These are phyloP conservation scores for Scortechinia acanthostroma DNA, from an alignment of 2,329 filamentous ascomycete species.

Conservation along the genomic window DNA sequence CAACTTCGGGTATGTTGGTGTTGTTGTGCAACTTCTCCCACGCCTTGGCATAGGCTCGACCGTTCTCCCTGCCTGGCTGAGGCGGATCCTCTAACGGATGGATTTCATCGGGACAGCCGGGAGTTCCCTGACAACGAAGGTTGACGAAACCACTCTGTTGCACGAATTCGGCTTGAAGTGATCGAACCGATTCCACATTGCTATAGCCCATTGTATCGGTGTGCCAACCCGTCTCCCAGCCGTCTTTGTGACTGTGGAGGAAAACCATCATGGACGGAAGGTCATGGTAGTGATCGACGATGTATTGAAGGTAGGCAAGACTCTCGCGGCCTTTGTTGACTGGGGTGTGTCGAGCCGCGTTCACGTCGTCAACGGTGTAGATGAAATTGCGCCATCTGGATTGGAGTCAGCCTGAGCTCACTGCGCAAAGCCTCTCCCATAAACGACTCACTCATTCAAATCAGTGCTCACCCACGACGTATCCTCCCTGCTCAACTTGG, in stretches of 20 bases:
- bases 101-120: conserved; percentile 44
- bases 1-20: conserved; percentile 32
- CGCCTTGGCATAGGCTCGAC: conserved; percentile 28
- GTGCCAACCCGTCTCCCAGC: conserved; percentile 40
- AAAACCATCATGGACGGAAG: conserved; percentile 36
- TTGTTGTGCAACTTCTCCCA: conserved; percentile 31
- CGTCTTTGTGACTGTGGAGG: conserved; percentile 24
- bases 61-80: conserved; percentile 28
- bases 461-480: conserved; percentile 30
- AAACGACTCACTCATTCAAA: conserved; percentile 18
- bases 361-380: conserved; percentile 46
- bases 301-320: conserved; percentile 39
- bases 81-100: conserved; percentile 25
- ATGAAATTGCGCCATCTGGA: conserved; percentile 37
- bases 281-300: conserved; percentile 37
- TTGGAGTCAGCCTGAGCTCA: conserved; percentile 3
- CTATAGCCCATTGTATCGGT: conserved; percentile 45
- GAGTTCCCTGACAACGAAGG: conserved; percentile 49
- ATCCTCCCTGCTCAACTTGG: conserved; percentile 17
- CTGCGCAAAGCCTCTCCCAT: conserved; percentile 5
- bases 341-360: conserved; percentile 16
- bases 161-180: conserved; percentile 39
- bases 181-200: conserved; percentile 38
- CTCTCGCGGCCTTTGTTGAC: conserved; percentile 41
- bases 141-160: conserved; percentile 48